Percentiles rank a stretch among this genome's conserved stretches.
Conservation (phyloP, 1,284 basidiomycete species). For the Phlebopus sp. region DNA sequence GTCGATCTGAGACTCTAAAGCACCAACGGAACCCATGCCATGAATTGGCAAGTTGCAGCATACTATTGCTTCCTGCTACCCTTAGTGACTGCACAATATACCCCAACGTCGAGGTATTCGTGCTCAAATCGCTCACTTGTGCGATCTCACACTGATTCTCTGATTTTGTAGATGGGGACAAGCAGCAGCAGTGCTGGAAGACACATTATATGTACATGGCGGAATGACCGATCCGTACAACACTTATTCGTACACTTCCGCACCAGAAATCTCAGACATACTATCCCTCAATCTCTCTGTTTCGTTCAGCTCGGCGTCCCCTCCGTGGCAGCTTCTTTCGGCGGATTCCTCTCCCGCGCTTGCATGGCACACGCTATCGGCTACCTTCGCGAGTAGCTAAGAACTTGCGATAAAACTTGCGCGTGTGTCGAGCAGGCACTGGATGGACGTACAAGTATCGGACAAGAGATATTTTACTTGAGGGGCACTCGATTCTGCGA, state of each 20-base stretch:
- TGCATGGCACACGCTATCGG: constrained; percentile 79
- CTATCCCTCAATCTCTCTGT: constrained; percentile 63
- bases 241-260: constrained; percentile 67
- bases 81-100: constrained; percentile 22
- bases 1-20: neutral
- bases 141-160: constrained; percentile 9
- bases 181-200: constrained; percentile 58
- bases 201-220: constrained; percentile 70
- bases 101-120: constrained; percentile 24
- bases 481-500: no score
- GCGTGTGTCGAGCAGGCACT: no score
- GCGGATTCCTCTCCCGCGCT: constrained; percentile 55
- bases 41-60: constrained; percentile 8
- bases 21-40: constrained; percentile 1
- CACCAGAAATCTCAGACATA: constrained; percentile 69
- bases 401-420: no score
- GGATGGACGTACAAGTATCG: no score
- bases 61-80: constrained; percentile 15
- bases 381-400: no score
- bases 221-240: constrained; percentile 74
- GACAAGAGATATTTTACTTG: no score
- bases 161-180: constrained; percentile 81
- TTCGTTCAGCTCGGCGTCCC: constrained; percentile 54
- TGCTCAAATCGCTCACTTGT: neutral
- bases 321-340: constrained; percentile 64